Base-by-base conservation (phyloP, 345 rosid species). In the Psidium friedrichsthalianum region DNA sequence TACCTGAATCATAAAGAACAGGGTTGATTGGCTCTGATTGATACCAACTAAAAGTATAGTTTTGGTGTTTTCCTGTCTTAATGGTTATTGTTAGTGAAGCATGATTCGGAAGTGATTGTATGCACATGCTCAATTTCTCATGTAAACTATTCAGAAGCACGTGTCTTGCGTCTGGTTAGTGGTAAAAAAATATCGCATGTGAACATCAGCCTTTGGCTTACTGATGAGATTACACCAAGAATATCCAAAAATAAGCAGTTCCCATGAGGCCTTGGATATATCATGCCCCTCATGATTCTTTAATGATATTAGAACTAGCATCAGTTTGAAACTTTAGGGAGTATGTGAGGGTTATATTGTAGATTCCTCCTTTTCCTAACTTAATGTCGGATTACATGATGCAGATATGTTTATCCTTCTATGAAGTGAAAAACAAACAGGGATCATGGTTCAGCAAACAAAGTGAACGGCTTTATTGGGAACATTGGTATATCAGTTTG, bases 361-460 rank as follows among this genome's bases (percentile, higher is more conserved):
- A 32, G 78, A 18, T 69, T 69, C 47, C 78, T 69, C 78, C 18
- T 69, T 64, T 69, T 32, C 78, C 78, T 69, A 32, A 69, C 78
- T 32, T 69, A 32, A 40, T 69, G 78, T 32, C 36, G 47, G 44
- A 32, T 18, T 69, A 32, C 5, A 47, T 32, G 78, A 18, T 85
- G 92, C 94, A 97, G 99, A 90, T 97, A 89, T 96, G 98, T 87
- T 82, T 97, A 78, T 96, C 98, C 55, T 97, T 97, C 89, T 97
- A 92, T 86, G 98, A 97, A 93, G 95, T 93, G 40, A 97, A 95
- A 90, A 94, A 88, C 91, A 97, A 97, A 87, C 98, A 93, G 56
- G 94, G 86, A 8, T 94, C 95, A 40, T 97, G 99, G 99, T 97
- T 97, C 92, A 88, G 92, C 49, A 92, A 90, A 87, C 96, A 95